Evolutionary conservation across 139 green algal species (phyloP).

Genomic region (Zygnema cylindricum): DNA sequence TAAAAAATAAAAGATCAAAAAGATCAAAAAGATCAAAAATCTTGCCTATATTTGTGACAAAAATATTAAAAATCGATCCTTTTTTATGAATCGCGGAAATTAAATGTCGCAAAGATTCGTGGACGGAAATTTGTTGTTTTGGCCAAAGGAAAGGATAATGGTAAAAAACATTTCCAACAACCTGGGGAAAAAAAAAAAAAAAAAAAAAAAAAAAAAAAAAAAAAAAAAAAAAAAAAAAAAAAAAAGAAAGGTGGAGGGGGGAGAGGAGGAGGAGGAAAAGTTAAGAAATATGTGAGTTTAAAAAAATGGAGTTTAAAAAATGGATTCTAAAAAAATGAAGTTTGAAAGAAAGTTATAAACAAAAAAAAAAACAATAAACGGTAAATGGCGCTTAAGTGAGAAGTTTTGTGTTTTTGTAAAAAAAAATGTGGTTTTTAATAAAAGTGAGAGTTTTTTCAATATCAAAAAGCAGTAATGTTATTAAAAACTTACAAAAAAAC

Average conservation of each 20-base stretch:
- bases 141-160: not conserved
- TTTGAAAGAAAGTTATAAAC: no score
- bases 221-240: not conserved
- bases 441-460: no score
- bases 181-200: not conserved
- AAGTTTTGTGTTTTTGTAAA: no score
- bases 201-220: not conserved
- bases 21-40: not conserved
- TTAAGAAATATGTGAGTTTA: no score
- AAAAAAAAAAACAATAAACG: no score
- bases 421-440: no score
- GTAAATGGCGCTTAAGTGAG: no score
- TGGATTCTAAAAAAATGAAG: no score
- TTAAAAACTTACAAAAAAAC: no score
- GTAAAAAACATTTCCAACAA: not conserved
- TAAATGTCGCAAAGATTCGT: not conserved
- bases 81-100: not conserved
- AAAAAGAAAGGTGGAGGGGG: not conserved
- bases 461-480: no score
- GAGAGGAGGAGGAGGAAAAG: not conserved
- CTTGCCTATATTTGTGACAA: slow-evolving; percentile 9
- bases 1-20: not conserved
- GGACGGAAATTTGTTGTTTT: slow-evolving; percentile 4
- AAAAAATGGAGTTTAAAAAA: no score
- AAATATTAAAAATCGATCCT: not conserved